phyloP scores from a whole-genome alignment of 2,329 filamentous ascomycete genomes.

The Neocucurbitaria cava region DNA sequence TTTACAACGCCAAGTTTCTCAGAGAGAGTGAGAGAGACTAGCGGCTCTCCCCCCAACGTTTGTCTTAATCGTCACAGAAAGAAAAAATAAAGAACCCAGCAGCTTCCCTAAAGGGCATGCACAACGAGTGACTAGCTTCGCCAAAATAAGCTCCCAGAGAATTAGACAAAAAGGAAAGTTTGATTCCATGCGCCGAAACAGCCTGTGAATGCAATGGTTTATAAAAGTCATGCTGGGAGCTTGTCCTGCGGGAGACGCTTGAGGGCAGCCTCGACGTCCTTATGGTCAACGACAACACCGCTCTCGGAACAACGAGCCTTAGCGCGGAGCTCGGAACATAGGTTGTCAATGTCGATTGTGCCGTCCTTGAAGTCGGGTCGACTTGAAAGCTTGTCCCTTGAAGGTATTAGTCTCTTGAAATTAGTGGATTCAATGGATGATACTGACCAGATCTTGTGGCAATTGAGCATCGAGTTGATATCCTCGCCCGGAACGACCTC shows the following conservation, averaged over 20 bases:
- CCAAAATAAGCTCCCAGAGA: conserved; percentile 1
- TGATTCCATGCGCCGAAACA: conserved; percentile 1
- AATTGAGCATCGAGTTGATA: conserved; percentile 73
- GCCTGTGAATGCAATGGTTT: conserved; percentile 5
- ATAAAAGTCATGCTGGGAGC: conserved; percentile 4
- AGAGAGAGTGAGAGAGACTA: not conserved
- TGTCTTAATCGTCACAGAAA: not conserved
- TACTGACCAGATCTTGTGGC: conserved; percentile 91
- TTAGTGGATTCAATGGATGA: not conserved
- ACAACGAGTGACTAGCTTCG: conserved; percentile 9
- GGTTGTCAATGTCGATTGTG: conserved; percentile 89
- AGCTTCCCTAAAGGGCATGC: not conserved
- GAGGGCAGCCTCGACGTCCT: conserved; percentile 76
- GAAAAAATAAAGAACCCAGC: not conserved
- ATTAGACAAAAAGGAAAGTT: not conserved
- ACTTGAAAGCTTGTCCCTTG: conserved; percentile 86
- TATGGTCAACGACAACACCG: conserved; percentile 87
- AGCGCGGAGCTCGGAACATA: conserved; percentile 91
- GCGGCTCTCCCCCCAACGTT: not conserved
- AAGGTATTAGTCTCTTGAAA: conserved; percentile 39
- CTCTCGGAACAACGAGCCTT: conserved; percentile 95
- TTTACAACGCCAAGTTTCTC: not conserved
- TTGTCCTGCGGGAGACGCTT: conserved; percentile 52
- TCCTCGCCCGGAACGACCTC: conserved; percentile 66
- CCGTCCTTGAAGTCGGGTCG: conserved; percentile 88